phyloP scores from a whole-genome alignment of 148 eudicot genomes.

The Mesembryanthemum crystallinum region DNA sequence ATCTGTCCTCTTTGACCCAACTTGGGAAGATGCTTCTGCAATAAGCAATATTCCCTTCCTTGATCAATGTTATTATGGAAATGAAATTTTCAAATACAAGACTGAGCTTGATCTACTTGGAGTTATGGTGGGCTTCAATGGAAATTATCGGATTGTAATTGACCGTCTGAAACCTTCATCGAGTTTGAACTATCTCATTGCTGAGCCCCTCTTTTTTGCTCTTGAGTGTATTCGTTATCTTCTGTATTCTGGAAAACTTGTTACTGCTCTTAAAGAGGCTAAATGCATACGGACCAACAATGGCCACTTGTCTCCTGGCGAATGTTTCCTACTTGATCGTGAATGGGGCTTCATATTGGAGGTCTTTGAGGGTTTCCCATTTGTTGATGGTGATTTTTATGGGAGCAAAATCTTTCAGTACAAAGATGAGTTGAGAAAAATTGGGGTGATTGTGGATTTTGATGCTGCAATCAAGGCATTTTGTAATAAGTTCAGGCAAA shows the following conservation, averaged over 20 bases:
- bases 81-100: slow-evolving; percentile 29
- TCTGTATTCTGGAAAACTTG: slow-evolving; percentile 25
- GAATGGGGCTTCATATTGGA: slow-evolving; percentile 56
- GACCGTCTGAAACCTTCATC: slow-evolving; percentile 39
- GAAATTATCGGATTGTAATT: slow-evolving; percentile 34
- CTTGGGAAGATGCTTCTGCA: slow-evolving; percentile 44
- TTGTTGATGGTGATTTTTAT: slow-evolving; percentile 47
- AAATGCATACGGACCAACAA: slow-evolving; percentile 44
- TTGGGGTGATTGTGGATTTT: slow-evolving; percentile 53
- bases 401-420: slow-evolving; percentile 29
- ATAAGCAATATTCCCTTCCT: slow-evolving; percentile 52
- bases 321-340: slow-evolving; percentile 41
- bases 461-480: slow-evolving; percentile 41
- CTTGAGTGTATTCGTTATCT: slow-evolving; percentile 36
- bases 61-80: slow-evolving; percentile 46
- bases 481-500: slow-evolving; percentile 37
- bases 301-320: slow-evolving; percentile 44
- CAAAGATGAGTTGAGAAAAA: slow-evolving; percentile 31
- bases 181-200: slow-evolving; percentile 14
- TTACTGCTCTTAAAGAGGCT: slow-evolving; percentile 32
- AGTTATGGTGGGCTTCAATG: slow-evolving; percentile 35
- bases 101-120: slow-evolving; percentile 52
- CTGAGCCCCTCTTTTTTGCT: slow-evolving; percentile 37
- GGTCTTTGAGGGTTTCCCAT: slow-evolving; percentile 47
- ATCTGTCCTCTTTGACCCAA: slow-evolving; percentile 42